These are phyloP conservation scores for Trifolium subterraneum DNA, from an alignment of 306 rosid genomes.

Conservation along the genomic window DNA sequence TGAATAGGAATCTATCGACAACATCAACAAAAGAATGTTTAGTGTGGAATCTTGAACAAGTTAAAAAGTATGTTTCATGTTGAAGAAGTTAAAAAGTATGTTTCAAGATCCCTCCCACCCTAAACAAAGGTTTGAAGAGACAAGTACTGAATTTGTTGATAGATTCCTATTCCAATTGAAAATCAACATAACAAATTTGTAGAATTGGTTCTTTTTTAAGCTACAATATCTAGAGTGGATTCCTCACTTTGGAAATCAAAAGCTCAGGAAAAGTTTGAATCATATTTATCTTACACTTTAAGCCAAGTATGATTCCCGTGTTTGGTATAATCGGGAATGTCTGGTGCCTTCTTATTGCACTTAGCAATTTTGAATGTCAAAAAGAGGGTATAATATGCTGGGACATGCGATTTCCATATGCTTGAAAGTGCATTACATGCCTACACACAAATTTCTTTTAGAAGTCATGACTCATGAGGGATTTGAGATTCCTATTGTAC, in stretches of 20 bases:
- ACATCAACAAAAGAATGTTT: too few species aligned
- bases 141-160: too few species aligned
- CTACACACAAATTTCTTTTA: neutral
- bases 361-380: conserved; percentile 22
- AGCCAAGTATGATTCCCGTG: conserved; percentile 25
- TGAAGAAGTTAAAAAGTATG: too few species aligned
- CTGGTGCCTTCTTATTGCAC: neutral
- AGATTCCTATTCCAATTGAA: too few species aligned
- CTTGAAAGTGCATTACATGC: conserved; percentile 17
- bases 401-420: conserved; percentile 8
- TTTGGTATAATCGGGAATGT: conserved; percentile 2
- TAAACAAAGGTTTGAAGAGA: too few species aligned
- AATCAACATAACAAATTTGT: neutral
- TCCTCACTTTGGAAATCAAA: conserved; percentile 26
- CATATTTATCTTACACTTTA: neutral
- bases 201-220: conserved; percentile 3
- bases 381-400: conserved; percentile 25
- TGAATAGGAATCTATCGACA: too few species aligned
- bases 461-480: neutral
- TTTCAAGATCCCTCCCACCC: too few species aligned
- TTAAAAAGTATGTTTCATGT: too few species aligned
- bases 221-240: conserved; percentile 23
- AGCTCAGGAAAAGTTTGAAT: neutral
- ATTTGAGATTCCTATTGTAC: conserved; percentile 22
- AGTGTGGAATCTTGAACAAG: too few species aligned